A percentile compares a stretch with the other conserved stretches of the same genome.
Conservation (phyloP, 371 early-diverging fungal genomes). For the Actinomortierella ambigua region DNA sequence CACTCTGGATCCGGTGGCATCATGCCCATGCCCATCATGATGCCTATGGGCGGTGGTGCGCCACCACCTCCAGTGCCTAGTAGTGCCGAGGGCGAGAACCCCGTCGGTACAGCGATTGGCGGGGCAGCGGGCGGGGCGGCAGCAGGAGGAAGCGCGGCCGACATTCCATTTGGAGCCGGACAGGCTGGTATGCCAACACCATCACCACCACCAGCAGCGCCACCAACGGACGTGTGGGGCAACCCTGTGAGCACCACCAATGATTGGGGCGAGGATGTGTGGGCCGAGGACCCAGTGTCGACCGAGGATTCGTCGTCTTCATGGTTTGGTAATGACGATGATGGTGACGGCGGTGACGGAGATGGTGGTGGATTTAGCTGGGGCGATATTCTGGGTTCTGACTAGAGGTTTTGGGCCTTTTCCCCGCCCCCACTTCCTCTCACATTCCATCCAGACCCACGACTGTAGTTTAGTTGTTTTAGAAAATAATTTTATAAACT, state of each 20-base stretch:
- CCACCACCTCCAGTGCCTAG: slow-evolving; percentile 35
- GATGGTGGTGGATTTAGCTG: slow-evolving; percentile 19
- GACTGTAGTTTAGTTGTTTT: too few species aligned
- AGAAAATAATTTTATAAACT: too few species aligned
- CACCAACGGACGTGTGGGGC: slow-evolving; percentile 17
- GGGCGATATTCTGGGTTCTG: not conserved
- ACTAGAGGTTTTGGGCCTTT: too few species aligned
- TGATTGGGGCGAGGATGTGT: slow-evolving; percentile 40
- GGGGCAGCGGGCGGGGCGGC: slow-evolving; percentile 20
- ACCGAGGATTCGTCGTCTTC: slow-evolving; percentile 17
- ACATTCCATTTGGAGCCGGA: slow-evolving; percentile 5
- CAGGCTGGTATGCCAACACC: slow-evolving; percentile 14
- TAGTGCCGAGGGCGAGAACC: slow-evolving; percentile 13
- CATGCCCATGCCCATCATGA: slow-evolving; percentile 20
- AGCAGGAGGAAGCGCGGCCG: slow-evolving; percentile 12
- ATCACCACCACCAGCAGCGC: slow-evolving; percentile 10
- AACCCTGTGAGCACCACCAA: slow-evolving; percentile 22
- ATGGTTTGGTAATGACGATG: slow-evolving; percentile 25
- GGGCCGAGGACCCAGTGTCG: slow-evolving; percentile 18
- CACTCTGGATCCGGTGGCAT: slow-evolving; percentile 64
- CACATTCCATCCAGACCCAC: too few species aligned
- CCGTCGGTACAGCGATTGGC: slow-evolving; percentile 22
- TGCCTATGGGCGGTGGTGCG: slow-evolving; percentile 36
- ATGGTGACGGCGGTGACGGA: slow-evolving; percentile 5
- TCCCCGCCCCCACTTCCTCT: too few species aligned